Conservation (phyloP, 257 asterid genomes). For the Coffea eugenioides region DNA sequence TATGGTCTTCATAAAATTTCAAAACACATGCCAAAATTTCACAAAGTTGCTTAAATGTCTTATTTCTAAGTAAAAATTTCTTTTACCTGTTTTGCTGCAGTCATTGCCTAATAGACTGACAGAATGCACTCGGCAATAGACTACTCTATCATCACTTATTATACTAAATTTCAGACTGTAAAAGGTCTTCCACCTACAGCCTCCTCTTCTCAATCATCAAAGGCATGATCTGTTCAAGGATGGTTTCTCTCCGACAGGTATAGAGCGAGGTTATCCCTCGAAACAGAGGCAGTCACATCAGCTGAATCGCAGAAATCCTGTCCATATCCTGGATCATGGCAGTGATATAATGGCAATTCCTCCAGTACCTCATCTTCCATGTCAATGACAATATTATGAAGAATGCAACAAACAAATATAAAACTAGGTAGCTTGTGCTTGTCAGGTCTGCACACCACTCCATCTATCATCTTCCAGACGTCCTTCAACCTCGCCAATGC, state of each 20-base stretch:
- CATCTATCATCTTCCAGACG: constrained; percentile 73
- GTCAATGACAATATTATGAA: constrained; percentile 79
- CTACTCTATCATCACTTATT: neutral
- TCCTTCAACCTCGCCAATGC: constrained; percentile 71
- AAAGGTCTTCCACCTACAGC: neutral
- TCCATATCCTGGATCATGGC: constrained; percentile 61
- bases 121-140: neutral
- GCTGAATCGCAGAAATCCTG: constrained; percentile 51
- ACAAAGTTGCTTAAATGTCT: constrained; percentile 4
- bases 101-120: constrained; percentile 9
- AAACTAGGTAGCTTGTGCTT: constrained; percentile 82
- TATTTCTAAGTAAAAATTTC: neutral
- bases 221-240: constrained; percentile 1
- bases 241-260: constrained; percentile 41
- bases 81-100: neutral
- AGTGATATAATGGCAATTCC: constrained; percentile 26
- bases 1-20: neutral
- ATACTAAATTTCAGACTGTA: neutral
- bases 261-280: constrained; percentile 51
- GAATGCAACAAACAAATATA: constrained; percentile 79
- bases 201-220: neutral
- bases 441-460: constrained; percentile 90
- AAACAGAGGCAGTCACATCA: constrained; percentile 38
- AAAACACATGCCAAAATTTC: neutral
- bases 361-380: constrained; percentile 59